A percentile compares a stretch with the other conserved stretches of the same genome.
Evolutionary conservation across 2,329 filamentous ascomycete genomes (phyloP).

Genomic region (Aspergillus sclerotialis): DNA sequence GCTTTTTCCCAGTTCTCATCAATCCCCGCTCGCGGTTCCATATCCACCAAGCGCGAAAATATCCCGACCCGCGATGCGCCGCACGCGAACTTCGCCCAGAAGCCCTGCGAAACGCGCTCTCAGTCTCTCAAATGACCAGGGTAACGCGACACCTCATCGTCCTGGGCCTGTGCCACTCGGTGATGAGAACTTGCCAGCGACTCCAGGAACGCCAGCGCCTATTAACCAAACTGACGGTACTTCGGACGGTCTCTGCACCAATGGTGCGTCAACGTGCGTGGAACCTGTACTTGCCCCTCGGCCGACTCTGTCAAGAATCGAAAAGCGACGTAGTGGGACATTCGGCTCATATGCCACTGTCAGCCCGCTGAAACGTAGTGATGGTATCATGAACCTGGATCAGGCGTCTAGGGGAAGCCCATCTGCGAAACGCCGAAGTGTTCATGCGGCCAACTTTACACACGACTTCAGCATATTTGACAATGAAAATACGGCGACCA

Average conservation of each 20-base stretch:
- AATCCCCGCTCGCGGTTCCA: constrained; percentile 55
- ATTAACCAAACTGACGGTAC: constrained; percentile 16
- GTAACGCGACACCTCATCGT: constrained; percentile 55
- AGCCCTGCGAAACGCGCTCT: constrained; percentile 76
- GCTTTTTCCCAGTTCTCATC: constrained; percentile 38
- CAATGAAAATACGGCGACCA: constrained; percentile 20
- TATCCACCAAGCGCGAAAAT: constrained; percentile 62
- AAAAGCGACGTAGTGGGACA: constrained; percentile 43
- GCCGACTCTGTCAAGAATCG: constrained; percentile 38
- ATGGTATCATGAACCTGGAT: constrained; percentile 82
- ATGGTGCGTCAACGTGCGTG: constrained; percentile 29
- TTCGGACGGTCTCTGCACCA: constrained; percentile 21
- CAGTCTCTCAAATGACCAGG: constrained; percentile 61
- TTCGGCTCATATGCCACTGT: constrained; percentile 50
- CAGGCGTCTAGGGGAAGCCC: constrained; percentile 73
- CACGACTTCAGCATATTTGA: constrained; percentile 73
- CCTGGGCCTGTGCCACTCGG: constrained; percentile 41
- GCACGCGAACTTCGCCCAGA: constrained; percentile 62
- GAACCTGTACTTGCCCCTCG: constrained; percentile 27
- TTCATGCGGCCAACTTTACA: constrained; percentile 65
- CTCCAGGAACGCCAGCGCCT: constrained; percentile 23
- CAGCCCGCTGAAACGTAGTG: constrained; percentile 86
- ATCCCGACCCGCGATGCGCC: constrained; percentile 36
- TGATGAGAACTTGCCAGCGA: constrained; percentile 38
- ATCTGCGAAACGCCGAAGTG: constrained; percentile 81